Evolutionary conservation across 108 stramenopile species (phyloP).

Genomic region (Skeletonema costatum): DNA sequence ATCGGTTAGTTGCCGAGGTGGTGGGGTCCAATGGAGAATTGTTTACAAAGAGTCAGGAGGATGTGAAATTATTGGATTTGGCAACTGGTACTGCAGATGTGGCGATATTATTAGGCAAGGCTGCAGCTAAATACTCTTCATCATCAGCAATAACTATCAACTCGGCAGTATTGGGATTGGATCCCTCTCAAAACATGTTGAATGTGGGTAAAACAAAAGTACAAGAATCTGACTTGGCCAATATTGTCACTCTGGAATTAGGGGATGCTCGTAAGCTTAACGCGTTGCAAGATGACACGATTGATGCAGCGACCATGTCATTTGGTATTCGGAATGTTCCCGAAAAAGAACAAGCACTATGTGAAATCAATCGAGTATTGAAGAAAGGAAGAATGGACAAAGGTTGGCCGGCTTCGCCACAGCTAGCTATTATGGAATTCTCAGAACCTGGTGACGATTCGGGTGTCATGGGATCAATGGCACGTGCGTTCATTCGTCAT

Average conservation of each 20-base stretch:
- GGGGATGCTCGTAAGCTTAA: constrained; percentile 77
- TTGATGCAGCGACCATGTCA: constrained; percentile 92
- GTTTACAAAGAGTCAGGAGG: neutral
- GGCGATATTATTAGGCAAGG: constrained; percentile 78
- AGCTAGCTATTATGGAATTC: constrained; percentile 82
- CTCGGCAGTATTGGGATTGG: constrained; percentile 66
- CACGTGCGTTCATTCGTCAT: constrained; percentile 73
- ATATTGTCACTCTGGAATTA: constrained; percentile 47
- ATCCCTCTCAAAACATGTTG: constrained; percentile 91
- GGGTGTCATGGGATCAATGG: constrained; percentile 58
- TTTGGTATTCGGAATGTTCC: constrained; percentile 94
- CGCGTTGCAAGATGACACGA: constrained; percentile 34
- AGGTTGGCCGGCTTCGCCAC: neutral
- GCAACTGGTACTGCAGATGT: constrained; percentile 95
- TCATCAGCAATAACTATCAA: neutral
- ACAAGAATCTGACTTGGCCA: constrained; percentile 33
- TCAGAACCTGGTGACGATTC: constrained; percentile 63
- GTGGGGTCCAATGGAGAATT: constrained; percentile 24
- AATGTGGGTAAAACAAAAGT: constrained; percentile 75
- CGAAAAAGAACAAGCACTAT: constrained; percentile 67
- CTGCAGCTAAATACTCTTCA: constrained; percentile 27
- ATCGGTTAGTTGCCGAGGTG: constrained; percentile 62
- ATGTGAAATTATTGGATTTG: constrained; percentile 60
- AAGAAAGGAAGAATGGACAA: constrained; percentile 31
- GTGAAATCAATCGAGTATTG: constrained; percentile 77